phyloP scores from a whole-genome alignment of 352 stramenopile genomes.

The Globisporangium lucens region DNA sequence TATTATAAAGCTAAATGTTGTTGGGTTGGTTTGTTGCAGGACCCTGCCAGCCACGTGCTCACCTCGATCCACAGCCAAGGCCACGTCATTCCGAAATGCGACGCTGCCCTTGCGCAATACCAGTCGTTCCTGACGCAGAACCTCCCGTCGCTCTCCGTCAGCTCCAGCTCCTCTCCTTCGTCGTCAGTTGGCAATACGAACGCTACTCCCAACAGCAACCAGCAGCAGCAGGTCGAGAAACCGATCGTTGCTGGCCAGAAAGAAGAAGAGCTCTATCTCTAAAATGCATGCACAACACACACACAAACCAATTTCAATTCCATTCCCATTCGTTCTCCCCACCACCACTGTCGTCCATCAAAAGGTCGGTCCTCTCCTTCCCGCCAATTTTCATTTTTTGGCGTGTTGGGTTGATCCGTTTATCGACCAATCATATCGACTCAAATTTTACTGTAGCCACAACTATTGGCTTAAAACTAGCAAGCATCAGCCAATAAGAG shows the following conservation, averaged over 20 bases:
- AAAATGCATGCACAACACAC: not conserved
- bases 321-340: not conserved
- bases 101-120: slow-evolving; percentile 45
- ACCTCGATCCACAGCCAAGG: slow-evolving; percentile 70
- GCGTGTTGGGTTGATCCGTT: not conserved
- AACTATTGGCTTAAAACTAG: slow-evolving; percentile 11
- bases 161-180: not conserved
- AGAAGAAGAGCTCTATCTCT: slow-evolving; percentile 16
- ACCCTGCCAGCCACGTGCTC: slow-evolving; percentile 30
- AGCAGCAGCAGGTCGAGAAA: slow-evolving; percentile 7
- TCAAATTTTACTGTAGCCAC: not conserved
- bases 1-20: not conserved
- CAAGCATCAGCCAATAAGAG: not conserved
- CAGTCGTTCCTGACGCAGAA: slow-evolving; percentile 49
- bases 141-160: slow-evolving; percentile 12
- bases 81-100: slow-evolving; percentile 78
- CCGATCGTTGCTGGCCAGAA: not conserved
- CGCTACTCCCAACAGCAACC: slow-evolving; percentile 7
- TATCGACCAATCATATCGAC: slow-evolving; percentile 21
- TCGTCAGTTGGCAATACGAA: slow-evolving; percentile 11
- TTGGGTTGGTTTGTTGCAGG: not conserved
- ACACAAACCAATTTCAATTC: not conserved
- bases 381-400: not conserved
- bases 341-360: not conserved
- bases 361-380: not conserved